These are phyloP conservation scores for Starmerella etchellsii DNA, from an alignment of 805 yeast genomes.

Conservation along the genomic window DNA sequence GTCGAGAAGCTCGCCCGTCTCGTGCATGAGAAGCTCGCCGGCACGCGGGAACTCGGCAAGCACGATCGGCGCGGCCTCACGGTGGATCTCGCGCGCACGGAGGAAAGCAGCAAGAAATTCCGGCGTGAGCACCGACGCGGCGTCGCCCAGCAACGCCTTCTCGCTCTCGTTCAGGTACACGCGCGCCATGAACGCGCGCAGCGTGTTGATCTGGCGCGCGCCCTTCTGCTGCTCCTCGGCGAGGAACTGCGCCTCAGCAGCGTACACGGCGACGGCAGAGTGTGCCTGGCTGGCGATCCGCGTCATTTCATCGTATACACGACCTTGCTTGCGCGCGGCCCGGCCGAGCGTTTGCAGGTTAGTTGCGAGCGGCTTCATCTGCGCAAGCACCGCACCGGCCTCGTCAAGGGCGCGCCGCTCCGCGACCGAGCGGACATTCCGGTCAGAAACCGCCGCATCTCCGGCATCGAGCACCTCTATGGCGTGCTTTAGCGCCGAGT, in stretches of 20 bases:
- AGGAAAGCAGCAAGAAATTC: conserved; percentile 49
- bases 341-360: conserved; percentile 20
- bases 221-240: conserved; percentile 18
- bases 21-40: conserved; percentile 29
- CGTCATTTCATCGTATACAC: conserved; percentile 19
- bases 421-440: conserved; percentile 14
- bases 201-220: conserved; percentile 20
- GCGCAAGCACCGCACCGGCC: conserved; percentile 24
- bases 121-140: conserved; percentile 27
- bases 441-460: conserved; percentile 2
- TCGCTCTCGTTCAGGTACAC: conserved; percentile 65
- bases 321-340: conserved; percentile 16
- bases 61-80: conserved; percentile 49
- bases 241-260: conserved; percentile 23
- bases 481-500: conserved; percentile 17
- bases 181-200: conserved; percentile 34
- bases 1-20: conserved; percentile 35
- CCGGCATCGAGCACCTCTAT: conserved; percentile 16
- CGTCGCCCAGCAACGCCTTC: conserved; percentile 38
- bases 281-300: conserved; percentile 16
- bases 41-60: conserved; percentile 43
- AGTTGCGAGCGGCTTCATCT: conserved; percentile 26
- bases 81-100: conserved; percentile 52
- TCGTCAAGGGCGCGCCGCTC: conserved; percentile 11
- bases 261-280: conserved; percentile 21